phyloP scores from a whole-genome alignment of 163 green algal species.

The Scenedesmus sp. region DNA sequence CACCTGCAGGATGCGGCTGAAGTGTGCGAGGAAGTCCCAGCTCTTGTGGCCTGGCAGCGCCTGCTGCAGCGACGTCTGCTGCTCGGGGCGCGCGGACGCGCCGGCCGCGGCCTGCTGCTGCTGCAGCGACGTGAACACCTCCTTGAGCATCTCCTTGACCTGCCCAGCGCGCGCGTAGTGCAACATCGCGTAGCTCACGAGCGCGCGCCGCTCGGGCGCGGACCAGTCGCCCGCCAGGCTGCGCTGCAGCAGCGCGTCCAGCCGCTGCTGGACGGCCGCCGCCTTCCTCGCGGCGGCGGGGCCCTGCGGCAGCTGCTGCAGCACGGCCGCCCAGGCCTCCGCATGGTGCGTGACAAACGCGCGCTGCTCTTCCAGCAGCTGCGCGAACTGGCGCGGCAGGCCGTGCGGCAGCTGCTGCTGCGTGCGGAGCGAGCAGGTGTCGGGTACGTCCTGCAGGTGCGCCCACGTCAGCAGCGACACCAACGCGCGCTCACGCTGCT shows the following conservation, averaged over 20 bases:
- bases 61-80: neutral
- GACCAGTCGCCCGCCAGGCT: neutral
- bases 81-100: neutral
- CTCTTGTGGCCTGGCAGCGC: neutral
- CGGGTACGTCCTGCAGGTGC: neutral
- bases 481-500: too few relatives aligned
- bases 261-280: neutral
- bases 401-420: neutral
- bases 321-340: neutral
- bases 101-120: neutral
- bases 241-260: neutral
- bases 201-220: neutral
- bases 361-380: neutral
- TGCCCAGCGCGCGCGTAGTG: neutral
- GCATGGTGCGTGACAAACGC: neutral
- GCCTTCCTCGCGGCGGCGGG: neutral
- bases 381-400: neutral
- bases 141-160: neutral
- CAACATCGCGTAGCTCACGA: neutral
- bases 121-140: neutral
- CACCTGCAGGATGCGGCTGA: neutral
- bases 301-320: neutral
- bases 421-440: neutral
- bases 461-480: neutral
- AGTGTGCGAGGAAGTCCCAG: neutral